phyloP scores from a whole-genome alignment of 2,329 filamentous ascomycete genomes.

The Nectriaceae sp. region DNA sequence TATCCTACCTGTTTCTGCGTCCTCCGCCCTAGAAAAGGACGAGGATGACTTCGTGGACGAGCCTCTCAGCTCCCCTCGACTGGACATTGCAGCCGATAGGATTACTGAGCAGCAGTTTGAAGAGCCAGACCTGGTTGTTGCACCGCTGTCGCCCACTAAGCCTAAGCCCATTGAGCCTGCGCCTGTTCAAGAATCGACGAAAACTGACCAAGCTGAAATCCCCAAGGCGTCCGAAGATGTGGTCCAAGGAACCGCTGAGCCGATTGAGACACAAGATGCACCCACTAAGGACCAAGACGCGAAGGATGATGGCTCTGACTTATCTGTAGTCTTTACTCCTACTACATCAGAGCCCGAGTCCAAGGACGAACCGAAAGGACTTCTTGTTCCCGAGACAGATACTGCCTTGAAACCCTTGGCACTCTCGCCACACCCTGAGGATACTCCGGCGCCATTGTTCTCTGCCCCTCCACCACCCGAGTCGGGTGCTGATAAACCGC shows the following conservation, averaged over 20 bases:
- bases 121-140: constrained; percentile 58
- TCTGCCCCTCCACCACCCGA: constrained; percentile 34
- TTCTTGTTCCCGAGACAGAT: constrained; percentile 10
- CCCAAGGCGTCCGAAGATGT: background rate
- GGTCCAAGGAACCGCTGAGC: constrained; percentile 4
- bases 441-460: constrained; percentile 66
- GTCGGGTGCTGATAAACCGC: constrained; percentile 26
- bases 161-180: constrained; percentile 29
- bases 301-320: constrained; percentile 21
- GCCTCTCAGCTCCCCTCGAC: constrained; percentile 67
- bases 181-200: constrained; percentile 14
- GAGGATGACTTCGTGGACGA: constrained; percentile 80
- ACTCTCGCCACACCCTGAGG: constrained; percentile 61
- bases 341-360: constrained; percentile 25
- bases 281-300: constrained; percentile 2
- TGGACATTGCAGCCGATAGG: constrained; percentile 63
- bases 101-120: constrained; percentile 53
- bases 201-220: constrained; percentile 4
- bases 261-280: constrained; percentile 11
- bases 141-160: constrained; percentile 57
- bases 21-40: constrained; percentile 48
- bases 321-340: constrained; percentile 21
- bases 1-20: constrained; percentile 35
- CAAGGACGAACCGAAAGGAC: constrained; percentile 13
- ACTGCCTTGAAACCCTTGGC: constrained; percentile 21